phyloP scores from a whole-genome alignment of 2,329 filamentous ascomycete genomes.

The Colletotrichum tofieldiae region DNA sequence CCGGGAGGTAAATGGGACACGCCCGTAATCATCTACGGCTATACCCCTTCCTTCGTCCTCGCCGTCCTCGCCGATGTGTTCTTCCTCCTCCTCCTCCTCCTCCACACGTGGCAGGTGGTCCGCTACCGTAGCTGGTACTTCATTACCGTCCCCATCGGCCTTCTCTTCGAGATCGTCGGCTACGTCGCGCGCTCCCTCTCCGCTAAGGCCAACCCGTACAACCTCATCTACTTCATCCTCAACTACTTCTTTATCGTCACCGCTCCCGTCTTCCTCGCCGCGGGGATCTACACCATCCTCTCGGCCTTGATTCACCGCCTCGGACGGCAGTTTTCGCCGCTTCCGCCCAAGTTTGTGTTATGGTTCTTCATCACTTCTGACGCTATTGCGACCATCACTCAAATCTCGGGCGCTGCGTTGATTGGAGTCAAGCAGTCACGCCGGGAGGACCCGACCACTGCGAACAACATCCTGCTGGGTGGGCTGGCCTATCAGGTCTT shows the following conservation, averaged over 20 bases:
- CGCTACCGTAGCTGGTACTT: slow-evolving; percentile 63
- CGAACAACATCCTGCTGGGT: slow-evolving; percentile 70
- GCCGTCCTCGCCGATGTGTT: slow-evolving; percentile 59
- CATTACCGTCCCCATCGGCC: slow-evolving; percentile 59
- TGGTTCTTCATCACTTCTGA: slow-evolving; percentile 70
- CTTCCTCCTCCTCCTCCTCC: slow-evolving; percentile 58
- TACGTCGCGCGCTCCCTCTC: slow-evolving; percentile 66
- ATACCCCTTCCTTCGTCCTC: slow-evolving; percentile 63
- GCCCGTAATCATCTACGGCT: slow-evolving; percentile 66
- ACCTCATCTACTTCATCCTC: slow-evolving; percentile 69
- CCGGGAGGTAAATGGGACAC: slow-evolving; percentile 62
- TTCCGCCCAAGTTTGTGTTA: slow-evolving; percentile 64
- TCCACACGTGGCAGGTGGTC: slow-evolving; percentile 56
- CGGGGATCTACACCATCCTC: slow-evolving; percentile 70
- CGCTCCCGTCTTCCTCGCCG: slow-evolving; percentile 71
- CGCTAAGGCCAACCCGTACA: slow-evolving; percentile 66
- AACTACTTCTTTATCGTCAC: slow-evolving; percentile 76
- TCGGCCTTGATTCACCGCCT: slow-evolving; percentile 64
- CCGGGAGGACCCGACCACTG: slow-evolving; percentile 63
- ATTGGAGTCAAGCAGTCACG: slow-evolving; percentile 66
- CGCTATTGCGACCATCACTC: slow-evolving; percentile 66
- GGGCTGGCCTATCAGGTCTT: slow-evolving; percentile 70
- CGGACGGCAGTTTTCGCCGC: slow-evolving; percentile 59
- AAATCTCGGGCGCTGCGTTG: slow-evolving; percentile 68
- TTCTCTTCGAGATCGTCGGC: slow-evolving; percentile 65